These are phyloP conservation scores for Phoenix dactylifera DNA, from an alignment of 176 grass and related monocot species.

Conservation along the genomic window DNA sequence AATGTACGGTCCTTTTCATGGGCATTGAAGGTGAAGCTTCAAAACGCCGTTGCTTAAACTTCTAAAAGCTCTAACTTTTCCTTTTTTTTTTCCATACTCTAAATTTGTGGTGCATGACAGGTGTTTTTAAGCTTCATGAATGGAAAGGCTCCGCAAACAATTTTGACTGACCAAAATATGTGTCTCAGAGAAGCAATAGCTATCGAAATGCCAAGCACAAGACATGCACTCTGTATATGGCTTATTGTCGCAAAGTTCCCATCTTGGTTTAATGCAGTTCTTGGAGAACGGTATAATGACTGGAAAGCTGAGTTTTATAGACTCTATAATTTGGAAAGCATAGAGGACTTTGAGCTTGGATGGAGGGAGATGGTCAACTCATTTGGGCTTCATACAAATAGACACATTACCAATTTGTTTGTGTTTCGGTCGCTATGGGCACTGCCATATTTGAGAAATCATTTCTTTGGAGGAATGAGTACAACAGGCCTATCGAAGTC, in stretches of 20 bases:
- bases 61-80: not conserved
- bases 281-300: slow-evolving; percentile 39
- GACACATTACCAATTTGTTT: slow-evolving; percentile 43
- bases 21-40: slow-evolving; percentile 45
- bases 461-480: slow-evolving; percentile 44
- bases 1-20: slow-evolving; percentile 40
- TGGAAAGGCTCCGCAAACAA: slow-evolving; percentile 46
- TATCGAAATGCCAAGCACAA: slow-evolving; percentile 50
- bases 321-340: slow-evolving; percentile 46
- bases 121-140: slow-evolving; percentile 80
- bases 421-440: slow-evolving; percentile 42
- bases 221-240: slow-evolving; percentile 58
- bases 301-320: slow-evolving; percentile 50
- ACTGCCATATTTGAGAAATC: slow-evolving; percentile 43
- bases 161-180: slow-evolving; percentile 61
- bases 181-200: slow-evolving; percentile 51
- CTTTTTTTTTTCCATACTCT: not conserved
- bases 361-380: slow-evolving; percentile 55
- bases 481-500: slow-evolving; percentile 25
- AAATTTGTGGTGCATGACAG: slow-evolving; percentile 28
- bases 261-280: slow-evolving; percentile 54
- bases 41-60: too few relatives aligned
- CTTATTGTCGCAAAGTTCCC: slow-evolving; percentile 36
- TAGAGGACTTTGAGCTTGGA: slow-evolving; percentile 45
- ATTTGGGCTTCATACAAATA: slow-evolving; percentile 49